Conservation (phyloP, 305 asterid genomes). For the Fraxinus platypoda region DNA sequence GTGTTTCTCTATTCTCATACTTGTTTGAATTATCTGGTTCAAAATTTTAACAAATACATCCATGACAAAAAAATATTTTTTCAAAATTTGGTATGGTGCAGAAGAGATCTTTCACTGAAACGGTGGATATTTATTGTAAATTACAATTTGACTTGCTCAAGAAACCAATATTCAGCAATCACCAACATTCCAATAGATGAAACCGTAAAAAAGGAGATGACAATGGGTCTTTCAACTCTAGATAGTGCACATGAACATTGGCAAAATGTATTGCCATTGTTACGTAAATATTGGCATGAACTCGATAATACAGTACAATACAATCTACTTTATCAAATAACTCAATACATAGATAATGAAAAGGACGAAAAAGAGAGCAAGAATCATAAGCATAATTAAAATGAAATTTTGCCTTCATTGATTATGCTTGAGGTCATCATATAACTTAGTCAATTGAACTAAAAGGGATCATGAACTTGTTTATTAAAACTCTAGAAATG, state of each 20-base stretch:
- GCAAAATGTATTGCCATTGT: too few species aligned
- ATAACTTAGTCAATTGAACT: neutral
- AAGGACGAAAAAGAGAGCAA: neutral
- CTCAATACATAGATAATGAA: neutral
- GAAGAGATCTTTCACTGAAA: neutral
- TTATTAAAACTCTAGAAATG: neutral
- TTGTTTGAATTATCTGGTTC: neutral
- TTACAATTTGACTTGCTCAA: neutral
- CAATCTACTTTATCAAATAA: too few species aligned
- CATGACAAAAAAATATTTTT: too few species aligned
- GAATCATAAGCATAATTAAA: neutral
- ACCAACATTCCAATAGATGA: neutral
- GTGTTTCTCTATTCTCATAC: neutral
- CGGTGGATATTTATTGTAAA: neutral
- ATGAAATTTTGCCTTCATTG: neutral
- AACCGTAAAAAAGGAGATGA: neutral
- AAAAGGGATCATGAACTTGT: neutral
- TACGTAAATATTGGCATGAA: neutral
- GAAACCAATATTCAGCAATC: neutral
- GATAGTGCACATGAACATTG: neutral
- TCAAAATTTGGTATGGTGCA: neutral
- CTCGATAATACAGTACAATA: neutral
- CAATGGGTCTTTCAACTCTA: neutral
- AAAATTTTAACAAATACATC: neutral
- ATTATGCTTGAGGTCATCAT: neutral